These are phyloP conservation scores for Lactarius indigo DNA, from an alignment of 768 basidiomycete species.

Conservation along the genomic window DNA sequence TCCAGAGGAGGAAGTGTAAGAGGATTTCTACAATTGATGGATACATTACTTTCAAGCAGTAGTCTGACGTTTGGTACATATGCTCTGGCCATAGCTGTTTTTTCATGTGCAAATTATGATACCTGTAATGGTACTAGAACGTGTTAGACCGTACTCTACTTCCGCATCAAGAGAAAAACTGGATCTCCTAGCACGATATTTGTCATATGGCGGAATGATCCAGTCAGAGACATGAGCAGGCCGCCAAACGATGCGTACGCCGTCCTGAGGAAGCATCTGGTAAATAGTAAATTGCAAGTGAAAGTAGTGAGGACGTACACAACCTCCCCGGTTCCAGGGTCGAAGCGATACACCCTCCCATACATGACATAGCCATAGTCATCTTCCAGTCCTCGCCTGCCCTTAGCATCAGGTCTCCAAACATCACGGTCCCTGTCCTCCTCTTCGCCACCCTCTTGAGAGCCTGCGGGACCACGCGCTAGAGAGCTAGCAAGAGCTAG, in stretches of 20 bases:
- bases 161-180: slow-evolving; percentile 83
- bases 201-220: slow-evolving; percentile 88
- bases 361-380: slow-evolving; percentile 99
- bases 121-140: neutral
- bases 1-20: slow-evolving; percentile 79
- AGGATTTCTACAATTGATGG: neutral
- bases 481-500: slow-evolving; percentile 84
- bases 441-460: slow-evolving; percentile 50
- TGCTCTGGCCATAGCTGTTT: neutral
- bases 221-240: slow-evolving; percentile 88
- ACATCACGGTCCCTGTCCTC: slow-evolving; percentile 75
- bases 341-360: slow-evolving; percentile 98
- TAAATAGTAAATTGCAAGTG: slow-evolving; percentile 15
- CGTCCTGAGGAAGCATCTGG: slow-evolving; percentile 51
- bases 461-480: slow-evolving; percentile 48
- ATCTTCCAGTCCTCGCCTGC: slow-evolving; percentile 76
- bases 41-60: neutral
- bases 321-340: slow-evolving; percentile 75
- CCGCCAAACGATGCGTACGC: slow-evolving; percentile 97
- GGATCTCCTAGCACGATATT: slow-evolving; percentile 91
- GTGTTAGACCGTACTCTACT: slow-evolving; percentile 26
- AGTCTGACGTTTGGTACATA: neutral
- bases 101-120: neutral
- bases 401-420: slow-evolving; percentile 86
- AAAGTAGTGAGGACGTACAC: slow-evolving; percentile 57